Percentiles rank a stretch among this genome's conserved stretches.
Conservation (phyloP, 768 basidiomycete genomes). For the Termitomyces sp. region DNA sequence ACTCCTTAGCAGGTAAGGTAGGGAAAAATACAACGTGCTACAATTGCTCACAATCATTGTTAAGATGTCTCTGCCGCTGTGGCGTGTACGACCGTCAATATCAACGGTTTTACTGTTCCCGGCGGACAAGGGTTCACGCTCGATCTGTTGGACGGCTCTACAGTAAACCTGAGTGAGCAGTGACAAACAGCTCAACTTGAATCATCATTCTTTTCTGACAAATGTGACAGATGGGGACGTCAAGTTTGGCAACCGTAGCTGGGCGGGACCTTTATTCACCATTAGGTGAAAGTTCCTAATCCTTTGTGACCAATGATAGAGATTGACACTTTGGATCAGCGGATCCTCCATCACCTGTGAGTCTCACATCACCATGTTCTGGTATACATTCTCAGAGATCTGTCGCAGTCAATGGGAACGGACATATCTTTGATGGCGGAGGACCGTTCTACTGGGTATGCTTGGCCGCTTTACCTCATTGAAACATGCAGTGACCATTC, state of each 20-base stretch:
- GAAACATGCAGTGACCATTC: background rate
- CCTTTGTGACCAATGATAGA: background rate
- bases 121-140: slow-evolving; percentile 51
- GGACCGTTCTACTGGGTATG: slow-evolving; percentile 45
- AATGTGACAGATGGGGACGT: slow-evolving; percentile 54
- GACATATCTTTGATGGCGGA: slow-evolving; percentile 41
- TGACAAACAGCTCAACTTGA: background rate
- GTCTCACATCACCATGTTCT: slow-evolving; percentile 13
- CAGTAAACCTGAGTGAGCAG: slow-evolving; percentile 56
- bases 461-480: background rate
- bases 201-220: background rate
- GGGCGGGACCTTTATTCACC: slow-evolving; percentile 55
- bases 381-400: background rate
- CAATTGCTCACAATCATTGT: background rate
- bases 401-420: slow-evolving; percentile 38
- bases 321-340: slow-evolving; percentile 23
- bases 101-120: slow-evolving; percentile 57
- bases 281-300: slow-evolving; percentile 35
- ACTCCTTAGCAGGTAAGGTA: slow-evolving; percentile 39
- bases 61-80: slow-evolving; percentile 51
- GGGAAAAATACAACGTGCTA: slow-evolving; percentile 7
- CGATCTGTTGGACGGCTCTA: slow-evolving; percentile 44
- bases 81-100: slow-evolving; percentile 55
- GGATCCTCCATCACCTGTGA: slow-evolving; percentile 49
- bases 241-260: slow-evolving; percentile 48